Percentiles rank a stretch among this genome's conserved stretches.
Evolutionary conservation across 371 early-diverging fungal species (phyloP).

Genomic region (Mucor lusitanicus): DNA sequence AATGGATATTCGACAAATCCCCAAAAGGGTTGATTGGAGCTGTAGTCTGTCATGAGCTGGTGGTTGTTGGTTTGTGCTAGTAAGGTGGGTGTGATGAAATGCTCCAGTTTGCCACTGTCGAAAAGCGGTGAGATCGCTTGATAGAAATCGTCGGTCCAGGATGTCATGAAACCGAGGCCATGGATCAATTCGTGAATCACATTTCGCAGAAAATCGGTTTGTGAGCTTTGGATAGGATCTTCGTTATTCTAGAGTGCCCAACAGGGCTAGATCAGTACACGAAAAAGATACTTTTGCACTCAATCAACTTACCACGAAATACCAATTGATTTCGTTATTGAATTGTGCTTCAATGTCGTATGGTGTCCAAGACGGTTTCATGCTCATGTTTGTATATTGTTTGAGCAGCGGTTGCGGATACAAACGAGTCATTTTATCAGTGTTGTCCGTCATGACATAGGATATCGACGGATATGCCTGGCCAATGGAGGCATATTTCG

Average conservation of each 20-base stretch:
- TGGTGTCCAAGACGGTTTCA: slow-evolving; percentile 29
- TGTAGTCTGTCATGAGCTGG: slow-evolving; percentile 1
- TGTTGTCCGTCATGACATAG: slow-evolving; percentile 39
- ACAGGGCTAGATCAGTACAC: neutral
- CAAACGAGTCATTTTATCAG: slow-evolving; percentile 47
- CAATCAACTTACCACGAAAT: slow-evolving; percentile 35
- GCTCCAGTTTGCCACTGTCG: slow-evolving; percentile 5
- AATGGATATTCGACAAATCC: slow-evolving; percentile 52
- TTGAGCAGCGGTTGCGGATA: slow-evolving; percentile 72
- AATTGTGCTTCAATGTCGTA: slow-evolving; percentile 67
- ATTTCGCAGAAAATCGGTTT: slow-evolving; percentile 53
- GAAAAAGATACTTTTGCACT: neutral
- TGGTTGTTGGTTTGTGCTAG: slow-evolving; percentile 27
- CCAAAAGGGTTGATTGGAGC: slow-evolving; percentile 36
- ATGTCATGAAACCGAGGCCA: slow-evolving; percentile 67
- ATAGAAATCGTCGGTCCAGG: slow-evolving; percentile 50
- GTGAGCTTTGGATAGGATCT: neutral
- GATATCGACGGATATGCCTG: slow-evolving; percentile 51
- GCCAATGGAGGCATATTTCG: slow-evolving; percentile 35
- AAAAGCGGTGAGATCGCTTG: slow-evolving; percentile 8
- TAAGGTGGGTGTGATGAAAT: slow-evolving; percentile 31
- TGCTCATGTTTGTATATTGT: slow-evolving; percentile 44
- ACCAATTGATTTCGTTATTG: slow-evolving; percentile 57
- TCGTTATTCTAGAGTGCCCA: slow-evolving; percentile 5
- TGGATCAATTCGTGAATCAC: slow-evolving; percentile 66